Base-by-base conservation (phyloP, 2,329 filamentous ascomycete genomes). In the Exophiala calicioides region DNA sequence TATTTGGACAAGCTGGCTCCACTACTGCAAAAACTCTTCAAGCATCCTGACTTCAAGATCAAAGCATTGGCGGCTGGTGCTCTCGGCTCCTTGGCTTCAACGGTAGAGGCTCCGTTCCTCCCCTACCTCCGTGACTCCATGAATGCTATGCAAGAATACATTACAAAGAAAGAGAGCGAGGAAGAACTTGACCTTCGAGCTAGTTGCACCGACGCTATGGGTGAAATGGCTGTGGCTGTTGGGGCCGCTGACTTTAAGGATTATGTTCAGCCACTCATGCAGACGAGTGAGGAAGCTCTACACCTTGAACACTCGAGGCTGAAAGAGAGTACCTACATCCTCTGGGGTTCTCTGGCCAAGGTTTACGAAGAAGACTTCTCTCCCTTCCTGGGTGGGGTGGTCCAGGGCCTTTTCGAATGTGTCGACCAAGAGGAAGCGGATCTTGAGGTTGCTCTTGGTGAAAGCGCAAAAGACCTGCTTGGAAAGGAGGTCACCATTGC, bases 101-200 rank as follows among this genome's bases (percentile, higher is more conserved):
- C 90, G 42, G 83, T 93, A 46, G 87, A 88, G 62, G 80, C 84
- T 53, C 81, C 80, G 10, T 98, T 97, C 76, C 73, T 86, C 60
- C 88, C 90, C n/a, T 97, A 87, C 77, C 95, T 97, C 66, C 82
- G 89, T 60, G 79, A 86, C 55, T 90, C 88, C 20, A 96, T 98
- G 89, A 79, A 86, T 54, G 82, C 86, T n/a, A 81, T 97, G 47
- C 89, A 88, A 44, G 80, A 81, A 43, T 96, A 88, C 61, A 86
- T 93, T 56, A 78, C 80, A 44, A 84, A 94, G 68, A 95, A 95
- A 75, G 88, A 90, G 42, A 87, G 81, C 50, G 87, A 95, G 57
- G 90, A 95, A 40, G 89, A 95, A 65, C 81, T 97, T 43, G 85
- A 95, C 56, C 81, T 97, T 24, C 85, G 93, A 59, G 90, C 88